These are phyloP conservation scores for Apiospora malaysiana DNA, from an alignment of 2,329 filamentous ascomycete genomes.

Conservation along the genomic window DNA sequence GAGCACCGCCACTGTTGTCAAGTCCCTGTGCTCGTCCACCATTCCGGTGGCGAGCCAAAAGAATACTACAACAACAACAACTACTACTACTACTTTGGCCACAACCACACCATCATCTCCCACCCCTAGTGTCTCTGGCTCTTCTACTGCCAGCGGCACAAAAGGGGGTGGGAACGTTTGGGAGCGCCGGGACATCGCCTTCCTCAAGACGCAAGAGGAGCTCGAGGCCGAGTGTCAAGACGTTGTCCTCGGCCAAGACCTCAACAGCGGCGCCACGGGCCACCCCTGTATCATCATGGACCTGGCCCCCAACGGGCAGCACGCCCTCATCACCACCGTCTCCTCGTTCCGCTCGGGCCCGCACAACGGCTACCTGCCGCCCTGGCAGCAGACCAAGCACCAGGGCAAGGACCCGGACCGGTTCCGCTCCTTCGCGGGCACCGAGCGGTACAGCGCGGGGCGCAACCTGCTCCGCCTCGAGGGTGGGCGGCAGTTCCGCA, in stretches of 20 bases:
- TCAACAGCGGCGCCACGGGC: constrained; percentile 31
- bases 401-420: constrained; percentile 28
- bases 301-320: constrained; percentile 23
- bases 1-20: not conserved
- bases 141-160: too few relatives aligned
- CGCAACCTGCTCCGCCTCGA: constrained; percentile 34
- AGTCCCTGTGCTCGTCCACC: not conserved
- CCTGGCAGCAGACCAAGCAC: constrained; percentile 39
- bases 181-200: constrained; percentile 36
- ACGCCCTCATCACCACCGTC: constrained; percentile 39
- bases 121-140: too few relatives aligned
- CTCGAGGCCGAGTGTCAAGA: constrained; percentile 30
- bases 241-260: constrained; percentile 30
- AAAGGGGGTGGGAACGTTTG: not conserved
- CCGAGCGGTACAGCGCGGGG: constrained; percentile 26
- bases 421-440: constrained; percentile 42
- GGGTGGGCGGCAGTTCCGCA: constrained; percentile 32
- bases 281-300: constrained; percentile 44
- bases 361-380: constrained; percentile 33
- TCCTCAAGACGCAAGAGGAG: constrained; percentile 30
- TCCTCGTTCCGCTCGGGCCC: constrained; percentile 39
- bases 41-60: not conserved
- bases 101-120: not conserved
- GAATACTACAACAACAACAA: not conserved
- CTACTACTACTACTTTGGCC: not conserved